Percentiles rank a stretch among this genome's conserved stretches.
Evolutionary conservation across 306 rosid genomes (phyloP).

Genomic region (Vigna angularis): DNA sequence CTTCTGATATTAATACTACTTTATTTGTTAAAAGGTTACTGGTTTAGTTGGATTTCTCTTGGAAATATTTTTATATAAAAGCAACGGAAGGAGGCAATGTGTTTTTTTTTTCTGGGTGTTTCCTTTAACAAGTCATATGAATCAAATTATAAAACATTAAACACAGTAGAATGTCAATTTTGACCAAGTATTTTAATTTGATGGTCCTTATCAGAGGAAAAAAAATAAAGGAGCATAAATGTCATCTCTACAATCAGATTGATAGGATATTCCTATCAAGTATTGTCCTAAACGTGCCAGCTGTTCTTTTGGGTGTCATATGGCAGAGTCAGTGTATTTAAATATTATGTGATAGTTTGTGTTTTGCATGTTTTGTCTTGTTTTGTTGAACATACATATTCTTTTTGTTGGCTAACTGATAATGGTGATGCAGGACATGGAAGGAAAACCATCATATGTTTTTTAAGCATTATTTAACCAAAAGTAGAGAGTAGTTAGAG

Average conservation of each 20-base stretch:
- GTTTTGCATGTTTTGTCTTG: conserved; percentile 40
- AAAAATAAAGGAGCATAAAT: conserved; percentile 2
- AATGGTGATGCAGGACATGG: conserved; percentile 35
- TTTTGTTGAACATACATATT: conserved; percentile 24
- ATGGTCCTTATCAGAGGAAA: not conserved
- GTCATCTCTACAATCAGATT: conserved; percentile 25
- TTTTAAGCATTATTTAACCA: conserved; percentile 21
- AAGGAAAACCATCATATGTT: conserved; percentile 33
- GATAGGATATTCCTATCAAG: conserved; percentile 40
- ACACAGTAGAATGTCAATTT: conserved; percentile 36
- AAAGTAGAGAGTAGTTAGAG: conserved; percentile 4
- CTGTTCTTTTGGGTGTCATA: conserved; percentile 50
- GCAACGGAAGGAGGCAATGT: not conserved
- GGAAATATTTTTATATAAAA: not conserved
- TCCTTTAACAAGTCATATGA: conserved; percentile 38
- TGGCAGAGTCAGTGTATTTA: conserved; percentile 42
- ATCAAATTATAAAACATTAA: conserved; percentile 33
- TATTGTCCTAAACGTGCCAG: conserved; percentile 38
- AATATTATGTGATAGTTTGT: conserved; percentile 22
- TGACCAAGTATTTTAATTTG: conserved; percentile 37
- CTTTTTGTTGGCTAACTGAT: conserved; percentile 41
- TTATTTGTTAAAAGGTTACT: not conserved
- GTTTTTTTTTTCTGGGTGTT: not conserved
- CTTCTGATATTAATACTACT: conserved; percentile 13
- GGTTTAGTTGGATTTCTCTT: not conserved